phyloP scores from a whole-genome alignment of 208 protist species.

The Naegleria gruberi region DNA sequence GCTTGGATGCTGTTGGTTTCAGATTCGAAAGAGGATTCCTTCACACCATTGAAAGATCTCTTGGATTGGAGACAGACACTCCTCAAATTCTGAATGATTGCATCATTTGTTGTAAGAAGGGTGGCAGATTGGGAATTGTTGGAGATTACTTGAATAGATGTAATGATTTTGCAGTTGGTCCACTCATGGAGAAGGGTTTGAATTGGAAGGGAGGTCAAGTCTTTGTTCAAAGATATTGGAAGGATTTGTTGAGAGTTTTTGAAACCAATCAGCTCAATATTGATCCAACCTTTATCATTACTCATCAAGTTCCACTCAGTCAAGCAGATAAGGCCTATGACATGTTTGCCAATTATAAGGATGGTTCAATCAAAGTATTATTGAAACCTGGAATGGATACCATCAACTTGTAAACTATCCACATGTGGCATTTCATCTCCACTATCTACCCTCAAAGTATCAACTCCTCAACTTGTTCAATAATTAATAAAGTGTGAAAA shows the following conservation, averaged over 20 bases:
- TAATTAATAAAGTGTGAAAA: too few relatives aligned
- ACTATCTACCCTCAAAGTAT: too few relatives aligned
- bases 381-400: neutral
- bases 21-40: slow-evolving; percentile 31
- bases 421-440: too few relatives aligned
- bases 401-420: too few relatives aligned
- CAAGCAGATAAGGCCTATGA: slow-evolving; percentile 33
- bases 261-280: slow-evolving; percentile 20
- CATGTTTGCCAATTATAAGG: slow-evolving; percentile 36
- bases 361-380: slow-evolving; percentile 16
- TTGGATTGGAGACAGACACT: slow-evolving; percentile 39
- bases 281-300: slow-evolving; percentile 34
- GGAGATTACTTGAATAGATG: slow-evolving; percentile 34
- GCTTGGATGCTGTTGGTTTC: slow-evolving; percentile 39
- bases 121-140: slow-evolving; percentile 33
- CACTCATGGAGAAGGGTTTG: slow-evolving; percentile 40
- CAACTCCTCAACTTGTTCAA: too few relatives aligned
- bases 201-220: slow-evolving; percentile 22
- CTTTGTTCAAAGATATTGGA: slow-evolving; percentile 35
- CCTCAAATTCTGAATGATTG: slow-evolving; percentile 33
- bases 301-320: slow-evolving; percentile 28
- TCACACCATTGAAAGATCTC: slow-evolving; percentile 32
- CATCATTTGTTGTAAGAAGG: slow-evolving; percentile 35
- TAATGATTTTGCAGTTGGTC: slow-evolving; percentile 44
- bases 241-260: slow-evolving; percentile 31